phyloP scores from a whole-genome alignment of 768 basidiomycete genomes.

The Suillus clintonianus region DNA sequence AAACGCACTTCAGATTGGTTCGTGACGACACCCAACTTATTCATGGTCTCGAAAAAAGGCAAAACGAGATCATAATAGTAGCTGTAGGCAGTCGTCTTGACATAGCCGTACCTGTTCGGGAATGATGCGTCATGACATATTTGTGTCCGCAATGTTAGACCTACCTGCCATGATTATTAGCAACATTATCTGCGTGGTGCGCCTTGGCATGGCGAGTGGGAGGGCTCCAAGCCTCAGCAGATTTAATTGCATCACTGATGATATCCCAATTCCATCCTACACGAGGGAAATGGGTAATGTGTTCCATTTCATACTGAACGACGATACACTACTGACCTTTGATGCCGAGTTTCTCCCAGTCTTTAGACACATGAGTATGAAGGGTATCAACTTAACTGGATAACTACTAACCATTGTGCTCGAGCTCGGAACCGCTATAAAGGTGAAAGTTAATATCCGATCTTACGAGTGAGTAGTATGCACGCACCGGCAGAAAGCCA shows the following conservation, averaged over 20 bases:
- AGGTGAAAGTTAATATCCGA: neutral
- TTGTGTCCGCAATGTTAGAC: neutral
- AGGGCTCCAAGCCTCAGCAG: slow-evolving; percentile 16
- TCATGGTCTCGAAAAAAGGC: slow-evolving; percentile 17
- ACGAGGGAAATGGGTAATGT: neutral
- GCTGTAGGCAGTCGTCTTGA: slow-evolving; percentile 18
- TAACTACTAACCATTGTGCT: slow-evolving; percentile 11
- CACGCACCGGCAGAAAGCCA: slow-evolving; percentile 7
- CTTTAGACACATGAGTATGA: neutral
- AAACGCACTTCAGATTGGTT: slow-evolving; percentile 14
- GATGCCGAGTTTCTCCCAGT: slow-evolving; percentile 17
- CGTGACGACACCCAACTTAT: slow-evolving; percentile 15
- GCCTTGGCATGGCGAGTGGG: slow-evolving; percentile 14
- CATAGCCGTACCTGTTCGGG: slow-evolving; percentile 8
- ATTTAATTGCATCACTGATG: slow-evolving; percentile 12
- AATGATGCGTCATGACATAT: neutral
- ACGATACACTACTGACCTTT: slow-evolving; percentile 8
- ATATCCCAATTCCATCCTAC: slow-evolving; percentile 17
- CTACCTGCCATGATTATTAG: slow-evolving; percentile 14
- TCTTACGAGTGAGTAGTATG: neutral
- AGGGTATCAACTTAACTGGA: neutral
- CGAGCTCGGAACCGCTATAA: slow-evolving; percentile 15
- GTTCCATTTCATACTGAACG: neutral
- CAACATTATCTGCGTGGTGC: slow-evolving; percentile 12
- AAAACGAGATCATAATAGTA: slow-evolving; percentile 16